These are phyloP conservation scores for Cupressus sempervirens DNA, from an alignment of 75 land plant genomes.

Conservation along the genomic window DNA sequence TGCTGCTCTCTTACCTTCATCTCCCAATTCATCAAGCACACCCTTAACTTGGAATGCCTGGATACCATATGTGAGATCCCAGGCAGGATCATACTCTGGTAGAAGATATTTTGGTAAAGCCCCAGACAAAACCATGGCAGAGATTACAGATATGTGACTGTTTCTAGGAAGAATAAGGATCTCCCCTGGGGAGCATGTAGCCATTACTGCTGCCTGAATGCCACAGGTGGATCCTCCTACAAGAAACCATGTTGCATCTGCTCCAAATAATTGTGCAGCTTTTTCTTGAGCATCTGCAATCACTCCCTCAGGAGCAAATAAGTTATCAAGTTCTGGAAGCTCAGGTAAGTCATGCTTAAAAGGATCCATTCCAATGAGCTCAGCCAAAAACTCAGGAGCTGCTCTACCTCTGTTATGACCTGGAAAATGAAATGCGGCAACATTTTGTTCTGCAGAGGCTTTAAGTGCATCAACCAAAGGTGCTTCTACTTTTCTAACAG, in stretches of 20 bases:
- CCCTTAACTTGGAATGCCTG: slow-evolving; percentile 45
- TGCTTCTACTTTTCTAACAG: slow-evolving; percentile 20
- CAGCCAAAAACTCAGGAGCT: slow-evolving; percentile 58
- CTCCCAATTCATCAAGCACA: slow-evolving; percentile 53
- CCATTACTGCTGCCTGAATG: slow-evolving; percentile 88
- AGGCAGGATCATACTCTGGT: slow-evolving; percentile 50
- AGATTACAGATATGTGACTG: slow-evolving; percentile 76
- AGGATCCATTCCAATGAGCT: slow-evolving; percentile 46
- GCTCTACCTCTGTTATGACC: slow-evolving; percentile 84
- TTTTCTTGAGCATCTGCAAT: slow-evolving; percentile 71
- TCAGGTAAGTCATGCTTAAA: slow-evolving; percentile 79
- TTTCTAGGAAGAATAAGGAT: slow-evolving; percentile 74
- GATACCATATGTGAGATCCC: slow-evolving; percentile 73
- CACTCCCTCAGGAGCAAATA: slow-evolving; percentile 69
- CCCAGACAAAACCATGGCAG: slow-evolving; percentile 79
- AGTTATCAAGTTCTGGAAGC: slow-evolving; percentile 86
- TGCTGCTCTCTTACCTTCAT: slow-evolving; percentile 46
- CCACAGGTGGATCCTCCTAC: slow-evolving; percentile 92
- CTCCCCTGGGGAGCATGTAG: slow-evolving; percentile 79
- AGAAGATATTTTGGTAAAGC: slow-evolving; percentile 64
- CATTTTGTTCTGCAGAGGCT: slow-evolving; percentile 51
- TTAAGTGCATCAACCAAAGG: slow-evolving; percentile 68
- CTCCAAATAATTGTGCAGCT: slow-evolving; percentile 72
- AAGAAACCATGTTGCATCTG: slow-evolving; percentile 83
- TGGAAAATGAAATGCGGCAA: slow-evolving; percentile 85